phyloP scores from a whole-genome alignment of 495 filamentous ascomycete species.

The Xylaria sp. region DNA sequence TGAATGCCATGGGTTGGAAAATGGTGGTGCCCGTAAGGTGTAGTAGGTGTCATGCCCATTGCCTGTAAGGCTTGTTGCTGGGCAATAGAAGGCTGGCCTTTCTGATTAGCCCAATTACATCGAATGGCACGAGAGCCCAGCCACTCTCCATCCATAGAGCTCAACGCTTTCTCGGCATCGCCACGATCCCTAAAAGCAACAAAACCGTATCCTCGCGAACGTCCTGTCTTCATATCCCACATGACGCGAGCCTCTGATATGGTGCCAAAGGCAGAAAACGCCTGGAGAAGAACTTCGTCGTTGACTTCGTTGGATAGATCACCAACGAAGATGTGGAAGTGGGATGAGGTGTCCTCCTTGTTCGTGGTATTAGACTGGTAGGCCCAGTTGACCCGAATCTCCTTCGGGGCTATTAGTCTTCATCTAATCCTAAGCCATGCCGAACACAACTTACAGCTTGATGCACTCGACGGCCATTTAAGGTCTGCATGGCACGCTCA shows the following conservation, averaged over 20 bases:
- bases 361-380: constrained; percentile 94
- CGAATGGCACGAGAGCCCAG: constrained; percentile 97
- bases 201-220: constrained; percentile 96
- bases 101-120: constrained; percentile 99
- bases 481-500: constrained; percentile 94
- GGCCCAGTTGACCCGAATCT: constrained; percentile 99
- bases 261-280: constrained; percentile 94
- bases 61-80: constrained; percentile 97
- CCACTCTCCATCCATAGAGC: constrained; percentile 99
- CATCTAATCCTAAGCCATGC: not conserved
- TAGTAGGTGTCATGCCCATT: constrained; percentile 98
- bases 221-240: constrained; percentile 99
- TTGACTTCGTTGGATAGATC: constrained; percentile 99
- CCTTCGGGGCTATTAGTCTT: constrained; percentile 60
- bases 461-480: constrained; percentile 94
- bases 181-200: constrained; percentile 95
- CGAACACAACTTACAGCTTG: constrained; percentile 72
- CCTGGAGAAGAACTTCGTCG: constrained; percentile 91
- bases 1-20: constrained; percentile 97
- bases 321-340: constrained; percentile 99
- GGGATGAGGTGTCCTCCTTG: constrained; percentile 98
- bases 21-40: constrained; percentile 95
- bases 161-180: constrained; percentile 95
- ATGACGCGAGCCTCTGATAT: constrained; percentile 99
- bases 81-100: constrained; percentile 96